These are phyloP conservation scores for Dictyostelium capitatum DNA, from an alignment of 78 protist species.

Conservation along the genomic window DNA sequence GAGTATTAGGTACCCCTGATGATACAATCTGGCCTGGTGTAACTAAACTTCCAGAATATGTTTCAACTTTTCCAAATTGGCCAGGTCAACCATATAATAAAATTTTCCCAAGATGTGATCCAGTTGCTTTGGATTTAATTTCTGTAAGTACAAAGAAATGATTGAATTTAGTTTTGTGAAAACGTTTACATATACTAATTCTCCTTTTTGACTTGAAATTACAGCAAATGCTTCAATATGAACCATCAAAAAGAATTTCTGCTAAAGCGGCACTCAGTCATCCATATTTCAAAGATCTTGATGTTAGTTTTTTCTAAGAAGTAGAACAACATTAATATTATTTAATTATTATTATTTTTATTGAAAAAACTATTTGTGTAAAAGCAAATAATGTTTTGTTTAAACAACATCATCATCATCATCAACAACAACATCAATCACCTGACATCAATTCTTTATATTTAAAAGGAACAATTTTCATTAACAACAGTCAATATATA, in stretches of 20 bases:
- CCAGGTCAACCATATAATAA: slow-evolving; percentile 73
- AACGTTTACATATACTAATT: too few relatives aligned
- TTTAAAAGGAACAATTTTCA: too few relatives aligned
- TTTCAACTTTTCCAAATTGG: slow-evolving; percentile 90
- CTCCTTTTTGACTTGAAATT: too few relatives aligned
- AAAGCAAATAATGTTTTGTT: slow-evolving; percentile 7
- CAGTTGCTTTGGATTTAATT: slow-evolving; percentile 86
- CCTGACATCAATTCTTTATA: too few relatives aligned
- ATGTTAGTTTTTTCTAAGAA: slow-evolving; percentile 59
- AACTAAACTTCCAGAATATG: slow-evolving; percentile 88
- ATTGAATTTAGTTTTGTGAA: too few relatives aligned
- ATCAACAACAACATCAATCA: too few relatives aligned
- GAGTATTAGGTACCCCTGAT: slow-evolving; percentile 92
- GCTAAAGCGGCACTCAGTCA: slow-evolving; percentile 93
- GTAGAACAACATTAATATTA: not conserved
- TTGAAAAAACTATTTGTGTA: not conserved
- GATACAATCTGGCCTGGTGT: slow-evolving; percentile 94
- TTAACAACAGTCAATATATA: not conserved
- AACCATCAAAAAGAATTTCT: slow-evolving; percentile 93
- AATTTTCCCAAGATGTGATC: slow-evolving; percentile 69
- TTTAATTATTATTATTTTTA: not conserved
- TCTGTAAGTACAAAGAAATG: slow-evolving; percentile 20
- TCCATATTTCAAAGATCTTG: slow-evolving; percentile 91
- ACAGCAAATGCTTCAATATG: slow-evolving; percentile 90
- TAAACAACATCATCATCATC: not conserved